These are phyloP conservation scores for Diplodia mutila DNA, from an alignment of 2,329 filamentous ascomycete species.

Conservation along the genomic window DNA sequence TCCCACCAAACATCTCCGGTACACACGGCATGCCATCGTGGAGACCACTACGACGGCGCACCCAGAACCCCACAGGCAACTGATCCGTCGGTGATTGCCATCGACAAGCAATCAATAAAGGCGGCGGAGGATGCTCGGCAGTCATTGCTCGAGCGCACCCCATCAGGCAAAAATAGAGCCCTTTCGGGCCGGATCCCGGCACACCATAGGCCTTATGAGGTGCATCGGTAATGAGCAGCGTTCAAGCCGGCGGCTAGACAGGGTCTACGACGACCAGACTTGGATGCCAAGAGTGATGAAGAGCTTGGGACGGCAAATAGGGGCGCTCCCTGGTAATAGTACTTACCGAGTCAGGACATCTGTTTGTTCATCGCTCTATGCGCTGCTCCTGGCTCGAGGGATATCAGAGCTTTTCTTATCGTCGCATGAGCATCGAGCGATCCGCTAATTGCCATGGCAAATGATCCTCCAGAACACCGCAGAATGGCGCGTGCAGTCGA, in stretches of 20 bases:
- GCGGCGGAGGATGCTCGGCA: not conserved
- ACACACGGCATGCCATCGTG: not conserved
- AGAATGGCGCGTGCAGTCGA: not conserved
- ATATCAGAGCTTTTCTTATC: conserved; percentile 7
- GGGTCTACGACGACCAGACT: not conserved
- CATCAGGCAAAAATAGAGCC: not conserved
- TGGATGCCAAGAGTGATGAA: conserved; percentile 1
- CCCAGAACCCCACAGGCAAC: not conserved
- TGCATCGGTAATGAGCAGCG: conserved; percentile 8
- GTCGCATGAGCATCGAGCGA: conserved; percentile 14
- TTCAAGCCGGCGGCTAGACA: conserved; percentile 6
- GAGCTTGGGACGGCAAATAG: conserved; percentile 15
- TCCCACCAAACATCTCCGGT: not conserved
- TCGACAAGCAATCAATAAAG: conserved; percentile 18
- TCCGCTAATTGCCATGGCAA: conserved; percentile 14
- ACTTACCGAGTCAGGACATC: conserved; percentile 7
- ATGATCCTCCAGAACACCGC: not conserved
- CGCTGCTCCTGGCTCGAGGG: not conserved
- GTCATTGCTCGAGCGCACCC: not conserved
- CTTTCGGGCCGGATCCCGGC: conserved; percentile 15
- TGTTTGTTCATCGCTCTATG: not conserved
- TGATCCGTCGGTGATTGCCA: conserved; percentile 2
- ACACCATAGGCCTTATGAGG: not conserved
- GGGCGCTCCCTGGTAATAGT: conserved; percentile 13
- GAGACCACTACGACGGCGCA: not conserved